Evolutionary conservation across 805 yeast species (phyloP), one percentile per base, ranked within the genome.

Genomic region (Saccharomyces paradoxus): DNA sequence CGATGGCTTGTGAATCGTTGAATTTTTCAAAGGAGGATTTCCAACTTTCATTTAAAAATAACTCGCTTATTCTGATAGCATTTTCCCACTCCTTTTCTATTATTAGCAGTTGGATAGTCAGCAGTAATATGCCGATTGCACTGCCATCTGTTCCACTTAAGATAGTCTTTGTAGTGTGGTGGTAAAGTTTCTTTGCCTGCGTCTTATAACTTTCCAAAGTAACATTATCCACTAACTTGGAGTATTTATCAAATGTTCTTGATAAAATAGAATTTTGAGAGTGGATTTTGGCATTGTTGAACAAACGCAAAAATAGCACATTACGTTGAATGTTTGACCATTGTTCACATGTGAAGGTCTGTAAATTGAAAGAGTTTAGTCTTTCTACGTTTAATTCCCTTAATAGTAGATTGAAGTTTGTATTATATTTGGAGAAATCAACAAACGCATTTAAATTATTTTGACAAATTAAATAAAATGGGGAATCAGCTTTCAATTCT

Each of bases 301-400:
- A 68, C 51, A 69, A 55, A 46, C 61, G 58, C 53, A 69, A 52
- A 30, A 65, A 61, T 27, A 61, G 44, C 4, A 52, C 22, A 52
- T 68, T 68, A n/a, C 55, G 52, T 29, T 59, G 53, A 9, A 69
- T 49, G 6, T 46, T 49, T 2, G 58, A 53, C 67, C 67, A 63
- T 56, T 68, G 72, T 37, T 62, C 59, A 21, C 51, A 50, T 2
- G 69, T 66, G 44, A 65, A 61, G 14, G 60, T 57, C 46, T 64
- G 59, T 21, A 55, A 48, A 26, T 59, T 62, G 30, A 62, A 51
- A 1, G 66, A 56, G 44, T 60, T 58, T 9, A 61, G 14, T 41
- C 56, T 58, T 53, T 65, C 63, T n/a, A 53, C 55, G 46, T 72
- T 71, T 52, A 64, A 61, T 54, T 70, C 78, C 60, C 72, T 71